A percentile compares a stretch with the other conserved stretches of the same genome.
These are phyloP conservation scores for Suillus bovinus DNA, from an alignment of 768 basidiomycete genomes.

Conservation along the genomic window DNA sequence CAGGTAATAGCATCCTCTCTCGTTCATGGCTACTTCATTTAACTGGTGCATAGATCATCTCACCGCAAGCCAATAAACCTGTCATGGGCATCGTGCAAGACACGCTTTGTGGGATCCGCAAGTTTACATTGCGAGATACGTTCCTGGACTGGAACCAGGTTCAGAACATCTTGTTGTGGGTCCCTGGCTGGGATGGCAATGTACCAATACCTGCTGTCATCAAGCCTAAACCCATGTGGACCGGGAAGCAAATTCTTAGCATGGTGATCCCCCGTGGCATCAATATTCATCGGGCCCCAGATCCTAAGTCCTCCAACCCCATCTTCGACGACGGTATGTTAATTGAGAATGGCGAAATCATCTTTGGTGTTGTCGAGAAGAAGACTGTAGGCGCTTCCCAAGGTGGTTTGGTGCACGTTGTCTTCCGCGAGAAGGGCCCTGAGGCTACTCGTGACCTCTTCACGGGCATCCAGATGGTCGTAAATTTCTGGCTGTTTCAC, in stretches of 20 bases:
- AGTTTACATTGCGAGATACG: constrained; percentile 93
- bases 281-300: constrained; percentile 83
- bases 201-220: constrained; percentile 93
- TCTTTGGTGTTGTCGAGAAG: constrained; percentile 96
- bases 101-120: constrained; percentile 95
- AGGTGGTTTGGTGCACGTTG: constrained; percentile 93
- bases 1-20: constrained; percentile 54
- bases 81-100: constrained; percentile 99
- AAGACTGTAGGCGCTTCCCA: constrained; percentile 97
- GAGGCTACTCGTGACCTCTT: constrained; percentile 89
- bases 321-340: constrained; percentile 92
- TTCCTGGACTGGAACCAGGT: constrained; percentile 96
- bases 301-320: constrained; percentile 77
- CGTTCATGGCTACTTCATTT: constrained; percentile 4
- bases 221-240: constrained; percentile 97
- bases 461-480: constrained; percentile 91
- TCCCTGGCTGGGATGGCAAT: constrained; percentile 94
- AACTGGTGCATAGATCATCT: constrained; percentile 74
- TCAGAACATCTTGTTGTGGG: constrained; percentile 97
- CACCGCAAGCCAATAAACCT: constrained; percentile 98
- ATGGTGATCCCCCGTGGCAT: constrained; percentile 94
- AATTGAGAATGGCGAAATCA: constrained; percentile 95
- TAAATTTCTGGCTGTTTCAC: constrained; percentile 99
- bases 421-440: constrained; percentile 96
- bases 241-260: constrained; percentile 94